Base-by-base conservation (phyloP, 768 basidiomycete genomes). In the Mycena galopus region DNA sequence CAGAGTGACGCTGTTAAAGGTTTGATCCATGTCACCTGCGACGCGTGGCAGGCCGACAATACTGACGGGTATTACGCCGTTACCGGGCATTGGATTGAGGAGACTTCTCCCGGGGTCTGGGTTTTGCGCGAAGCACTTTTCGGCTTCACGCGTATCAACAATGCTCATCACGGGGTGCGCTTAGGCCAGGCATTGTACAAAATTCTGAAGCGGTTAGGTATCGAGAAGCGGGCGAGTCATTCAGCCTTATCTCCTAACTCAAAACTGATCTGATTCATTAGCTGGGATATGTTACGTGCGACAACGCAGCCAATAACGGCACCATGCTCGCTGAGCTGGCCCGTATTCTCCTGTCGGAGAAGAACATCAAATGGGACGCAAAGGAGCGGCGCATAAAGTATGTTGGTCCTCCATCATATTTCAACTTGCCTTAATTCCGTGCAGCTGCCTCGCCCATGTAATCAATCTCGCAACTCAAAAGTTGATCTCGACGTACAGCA, bases 11-110 rank as follows among this genome's bases (percentile, higher is more conserved):
- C 51, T 12, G 25, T 53, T 29, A 53, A 23, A 3, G 51, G 51
- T 5, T 5, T 27, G 6, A 53, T 53, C 11, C 51, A 53, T 53
- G 25, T 53, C 25, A 53, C 51, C 51, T 53, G 51, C 51, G 51
- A 53, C 14, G 51, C 51, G 2, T 53, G 51, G 51, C 51, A 53
- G 51, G 51, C 51, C 3, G 25, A 29, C 25, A 53, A 53, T 14
- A 29, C 51, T 29, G 51, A 53, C 14, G 51, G 35, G 35, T 53
- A 25, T 21, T 29, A 10, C 25, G 84, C 79, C 0, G 81, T 84
- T 2, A 86, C 81, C 1, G 82, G 77, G 0, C 82, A 83, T 61
- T 86, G 84, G 83, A 81, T 84, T 42, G 80, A 84, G 51, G n/a
- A n/a, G n/a, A 37, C 19, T 1, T 21, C 30, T 1, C 68, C 75